Base-by-base conservation (phyloP, 768 basidiomycete species). In the Coprinellus micaceus region DNA sequence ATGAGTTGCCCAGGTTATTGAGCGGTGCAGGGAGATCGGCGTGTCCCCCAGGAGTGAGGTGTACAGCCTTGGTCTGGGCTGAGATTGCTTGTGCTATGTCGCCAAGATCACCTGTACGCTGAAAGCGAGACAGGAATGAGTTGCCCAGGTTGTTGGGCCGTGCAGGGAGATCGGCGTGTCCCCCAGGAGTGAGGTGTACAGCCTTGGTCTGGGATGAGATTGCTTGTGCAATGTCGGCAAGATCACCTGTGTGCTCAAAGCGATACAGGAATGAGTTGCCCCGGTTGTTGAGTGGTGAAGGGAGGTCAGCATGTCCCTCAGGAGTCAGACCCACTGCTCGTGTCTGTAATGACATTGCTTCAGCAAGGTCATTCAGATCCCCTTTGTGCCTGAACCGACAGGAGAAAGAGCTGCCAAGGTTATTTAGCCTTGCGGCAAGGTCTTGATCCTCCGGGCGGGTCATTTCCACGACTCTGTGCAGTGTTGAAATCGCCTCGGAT, bases 191-290 rank as follows among this genome's bases (percentile, higher is more conserved):
- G n/a, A n/a, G n/a, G n/a, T n/a, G n/a, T n/a, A n/a, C n/a, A n/a
- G n/a, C n/a, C n/a, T n/a, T n/a, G n/a, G n/a, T n/a, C n/a, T n/a
- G n/a, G n/a, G n/a, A n/a, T n/a, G n/a, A n/a, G n/a, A n/a, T n/a
- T n/a, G n/a, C n/a, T n/a, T n/a, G n/a, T n/a, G n/a, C n/a, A n/a
- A n/a, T n/a, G n/a, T n/a, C n/a, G n/a, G n/a, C n/a, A 19, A 53
- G 51, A 19, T 58, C 50, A 1, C 71, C 68, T 3, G 67, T 58
- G 24, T 52, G 33, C 24, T 65, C 63, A 56, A 64, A 74, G 30
- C 52, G 66, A 44, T 17, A n/a, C 25, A 39, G 40, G 29, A 50
- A 45, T 28, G 60, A 64, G 25, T 19, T 50, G 10, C 63, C 63
- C 9, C 66, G n/a, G n/a, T n/a, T n/a, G n/a, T n/a, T n/a, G n/a